Evolutionary conservation across 225 moss, liverwort and hornwort species (phyloP).

Genomic region (Asterella californica): DNA sequence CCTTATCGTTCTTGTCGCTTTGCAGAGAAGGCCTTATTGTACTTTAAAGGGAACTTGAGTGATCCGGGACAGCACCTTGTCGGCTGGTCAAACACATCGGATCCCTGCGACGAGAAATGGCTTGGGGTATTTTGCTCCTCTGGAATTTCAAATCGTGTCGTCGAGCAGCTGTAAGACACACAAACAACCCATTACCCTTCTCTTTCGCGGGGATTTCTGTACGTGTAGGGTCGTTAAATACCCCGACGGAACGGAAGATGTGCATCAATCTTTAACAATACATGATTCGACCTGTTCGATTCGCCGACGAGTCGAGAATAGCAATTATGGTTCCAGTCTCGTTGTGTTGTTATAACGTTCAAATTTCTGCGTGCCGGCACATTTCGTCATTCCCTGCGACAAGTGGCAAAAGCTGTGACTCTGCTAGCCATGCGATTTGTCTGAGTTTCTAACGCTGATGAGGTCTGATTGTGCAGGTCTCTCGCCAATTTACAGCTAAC

Average conservation of each 20-base stretch:
- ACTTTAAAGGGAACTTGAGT: constrained; percentile 26
- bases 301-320: too few relatives aligned
- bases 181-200: background rate
- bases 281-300: too few relatives aligned
- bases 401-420: background rate
- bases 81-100: constrained; percentile 19
- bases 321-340: too few relatives aligned
- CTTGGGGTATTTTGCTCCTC: constrained; percentile 20
- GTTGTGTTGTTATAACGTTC: too few relatives aligned
- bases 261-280: too few relatives aligned
- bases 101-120: constrained; percentile 25
- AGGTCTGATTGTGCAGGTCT: constrained; percentile 4
- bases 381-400: too few relatives aligned
- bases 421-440: background rate
- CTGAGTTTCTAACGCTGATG: background rate
- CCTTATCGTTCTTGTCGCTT: background rate
- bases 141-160: constrained; percentile 5
- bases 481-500: constrained; percentile 13
- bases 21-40: constrained; percentile 23
- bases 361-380: too few relatives aligned
- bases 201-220: too few relatives aligned
- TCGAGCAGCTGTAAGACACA: constrained; percentile 24
- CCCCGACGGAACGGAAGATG: too few relatives aligned
- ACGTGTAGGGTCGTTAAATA: too few relatives aligned
- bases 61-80: constrained; percentile 17